These are phyloP conservation scores for Vicia sativa DNA, from an alignment of 306 rosid genomes.

Conservation along the genomic window DNA sequence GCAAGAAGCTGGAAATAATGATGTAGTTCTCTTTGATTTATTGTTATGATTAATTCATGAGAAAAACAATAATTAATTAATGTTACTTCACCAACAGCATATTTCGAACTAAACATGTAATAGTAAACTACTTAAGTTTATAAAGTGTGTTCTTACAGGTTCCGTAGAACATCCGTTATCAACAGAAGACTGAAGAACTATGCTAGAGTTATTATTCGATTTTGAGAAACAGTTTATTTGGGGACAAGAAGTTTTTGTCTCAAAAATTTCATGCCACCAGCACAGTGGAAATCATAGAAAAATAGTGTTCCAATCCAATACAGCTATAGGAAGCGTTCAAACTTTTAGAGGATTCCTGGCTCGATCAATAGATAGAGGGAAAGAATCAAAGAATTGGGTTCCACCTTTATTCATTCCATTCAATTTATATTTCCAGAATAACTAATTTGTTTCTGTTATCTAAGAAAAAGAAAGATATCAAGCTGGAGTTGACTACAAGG, in stretches of 20 bases:
- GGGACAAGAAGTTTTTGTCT: neutral
- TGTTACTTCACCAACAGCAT: neutral
- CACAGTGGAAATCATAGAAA: constrained; percentile 11
- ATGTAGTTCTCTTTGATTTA: constrained; percentile 7
- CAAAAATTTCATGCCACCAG: neutral
- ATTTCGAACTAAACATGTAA: neutral
- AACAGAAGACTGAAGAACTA: constrained; percentile 17
- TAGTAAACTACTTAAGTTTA: constrained; percentile 4
- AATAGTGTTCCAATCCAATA: constrained; percentile 16
- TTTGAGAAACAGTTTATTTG: constrained; percentile 4
- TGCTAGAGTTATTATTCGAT: neutral
- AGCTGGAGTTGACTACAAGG: neutral
- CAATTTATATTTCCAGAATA: neutral
- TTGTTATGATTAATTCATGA: neutral
- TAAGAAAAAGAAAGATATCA: neutral
- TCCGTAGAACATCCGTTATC: constrained; percentile 17
- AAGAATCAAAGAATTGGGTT: constrained; percentile 4
- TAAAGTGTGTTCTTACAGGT: constrained; percentile 4
- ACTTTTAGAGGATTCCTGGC: constrained; percentile 13
- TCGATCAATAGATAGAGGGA: constrained; percentile 9
- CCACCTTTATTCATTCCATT: constrained; percentile 18
- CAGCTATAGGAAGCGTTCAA: constrained; percentile 16
- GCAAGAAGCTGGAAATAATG: constrained; percentile 3
- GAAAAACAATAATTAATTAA: neutral
- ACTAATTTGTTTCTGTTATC: neutral